Evolutionary conservation across 768 basidiomycete genomes (phyloP).

Genomic region (Hebeloma cylindrosporum): DNA sequence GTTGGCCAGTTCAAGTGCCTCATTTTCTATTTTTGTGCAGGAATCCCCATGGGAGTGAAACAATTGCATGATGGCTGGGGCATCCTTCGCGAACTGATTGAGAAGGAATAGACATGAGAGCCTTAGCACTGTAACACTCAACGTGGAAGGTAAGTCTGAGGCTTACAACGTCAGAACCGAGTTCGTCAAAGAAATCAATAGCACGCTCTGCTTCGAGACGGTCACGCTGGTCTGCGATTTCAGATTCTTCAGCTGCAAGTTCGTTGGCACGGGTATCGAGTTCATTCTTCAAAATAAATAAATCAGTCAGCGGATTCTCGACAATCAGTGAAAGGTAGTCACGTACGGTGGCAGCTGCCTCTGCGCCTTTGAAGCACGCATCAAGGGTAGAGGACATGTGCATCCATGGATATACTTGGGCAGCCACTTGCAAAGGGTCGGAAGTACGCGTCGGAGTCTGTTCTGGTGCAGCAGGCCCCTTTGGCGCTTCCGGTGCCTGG

Average conservation of each 20-base stretch:
- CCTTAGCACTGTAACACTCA: too few species aligned
- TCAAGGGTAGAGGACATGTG: constrained; percentile 60
- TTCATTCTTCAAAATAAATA: constrained; percentile 31
- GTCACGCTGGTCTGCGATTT: constrained; percentile 38
- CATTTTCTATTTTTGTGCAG: constrained; percentile 40
- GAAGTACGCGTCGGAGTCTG: constrained; percentile 28
- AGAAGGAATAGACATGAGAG: neutral
- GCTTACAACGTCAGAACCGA: constrained; percentile 37
- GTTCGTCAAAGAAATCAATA: constrained; percentile 47
- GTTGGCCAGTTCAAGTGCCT: constrained; percentile 44
- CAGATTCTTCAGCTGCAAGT: constrained; percentile 39
- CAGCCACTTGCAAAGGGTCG: constrained; percentile 47
- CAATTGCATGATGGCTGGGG: constrained; percentile 47
- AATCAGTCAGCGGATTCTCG: neutral
- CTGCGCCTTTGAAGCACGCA: constrained; percentile 44
- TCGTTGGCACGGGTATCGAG: constrained; percentile 34
- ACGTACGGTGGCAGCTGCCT: constrained; percentile 36
- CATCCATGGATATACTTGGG: constrained; percentile 58
- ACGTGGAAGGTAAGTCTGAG: neutral
- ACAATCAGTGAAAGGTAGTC: neutral
- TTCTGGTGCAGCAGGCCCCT: constrained; percentile 9
- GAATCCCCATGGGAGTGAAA: constrained; percentile 48
- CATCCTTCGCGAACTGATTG: constrained; percentile 41
- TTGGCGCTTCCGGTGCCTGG: constrained; percentile 11
- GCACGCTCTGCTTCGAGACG: constrained; percentile 45